phyloP scores from a whole-genome alignment of 768 basidiomycete genomes.

The Phaeolepiota aurea region DNA sequence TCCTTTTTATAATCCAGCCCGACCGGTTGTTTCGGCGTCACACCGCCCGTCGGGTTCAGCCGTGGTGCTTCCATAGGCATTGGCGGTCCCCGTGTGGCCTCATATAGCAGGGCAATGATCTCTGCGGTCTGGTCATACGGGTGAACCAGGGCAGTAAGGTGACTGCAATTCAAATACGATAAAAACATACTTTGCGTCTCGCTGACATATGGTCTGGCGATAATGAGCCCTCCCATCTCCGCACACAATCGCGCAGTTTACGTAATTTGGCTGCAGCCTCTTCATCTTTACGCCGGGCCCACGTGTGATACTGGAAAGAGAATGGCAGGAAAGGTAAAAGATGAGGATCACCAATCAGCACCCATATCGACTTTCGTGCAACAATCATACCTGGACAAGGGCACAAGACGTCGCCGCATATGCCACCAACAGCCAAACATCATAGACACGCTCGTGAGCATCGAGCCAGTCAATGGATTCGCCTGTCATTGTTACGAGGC shows the following conservation, averaged over 20 bases:
- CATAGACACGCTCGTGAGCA: constrained; percentile 70
- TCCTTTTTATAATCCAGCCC: constrained; percentile 72
- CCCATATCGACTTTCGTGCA: background rate
- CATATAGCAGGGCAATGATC: constrained; percentile 85
- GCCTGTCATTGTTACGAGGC: constrained; percentile 62
- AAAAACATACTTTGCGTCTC: constrained; percentile 67
- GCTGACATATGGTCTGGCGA: constrained; percentile 94
- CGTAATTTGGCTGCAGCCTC: constrained; percentile 68
- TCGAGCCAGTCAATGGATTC: constrained; percentile 90
- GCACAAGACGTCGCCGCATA: constrained; percentile 88
- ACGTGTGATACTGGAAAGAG: constrained; percentile 76
- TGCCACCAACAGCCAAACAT: constrained; percentile 80
- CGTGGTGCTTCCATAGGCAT: constrained; percentile 47
- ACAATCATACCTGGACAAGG: constrained; percentile 67
- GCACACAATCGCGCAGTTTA: constrained; percentile 76
- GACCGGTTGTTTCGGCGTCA: constrained; percentile 44
- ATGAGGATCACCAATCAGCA: too few relatives aligned
- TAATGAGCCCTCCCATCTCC: constrained; percentile 80
- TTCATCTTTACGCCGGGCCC: constrained; percentile 74
- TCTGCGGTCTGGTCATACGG: constrained; percentile 63
- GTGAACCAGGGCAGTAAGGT: constrained; percentile 3
- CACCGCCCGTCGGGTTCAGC: constrained; percentile 75
- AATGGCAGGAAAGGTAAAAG: constrained; percentile 5
- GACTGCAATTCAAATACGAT: constrained; percentile 6
- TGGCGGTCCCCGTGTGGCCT: constrained; percentile 78